phyloP scores from a whole-genome alignment of 1,284 basidiomycete genomes.

The Gomphus sp. region DNA sequence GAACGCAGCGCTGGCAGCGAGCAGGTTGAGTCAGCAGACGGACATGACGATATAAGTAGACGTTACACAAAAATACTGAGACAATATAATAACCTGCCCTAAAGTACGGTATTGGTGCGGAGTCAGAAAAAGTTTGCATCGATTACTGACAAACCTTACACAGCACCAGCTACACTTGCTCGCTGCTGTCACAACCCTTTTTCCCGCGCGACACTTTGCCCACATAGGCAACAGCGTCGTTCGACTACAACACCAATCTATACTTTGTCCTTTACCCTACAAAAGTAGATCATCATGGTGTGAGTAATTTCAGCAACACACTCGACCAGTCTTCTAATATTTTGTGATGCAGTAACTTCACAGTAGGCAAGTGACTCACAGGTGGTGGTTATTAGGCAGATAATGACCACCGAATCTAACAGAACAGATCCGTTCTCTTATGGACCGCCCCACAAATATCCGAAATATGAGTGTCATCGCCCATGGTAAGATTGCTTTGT shows the following conservation, averaged over 20 bases:
- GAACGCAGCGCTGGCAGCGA: background rate
- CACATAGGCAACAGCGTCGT: background rate
- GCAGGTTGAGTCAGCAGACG: background rate
- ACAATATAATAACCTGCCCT: background rate
- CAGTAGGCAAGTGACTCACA: slow-evolving; percentile 55
- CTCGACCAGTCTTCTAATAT: background rate
- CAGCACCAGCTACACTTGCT: background rate
- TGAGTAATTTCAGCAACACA: slow-evolving; percentile 22
- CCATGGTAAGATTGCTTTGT: slow-evolving; percentile 52
- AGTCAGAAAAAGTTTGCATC: slow-evolving; percentile 9
- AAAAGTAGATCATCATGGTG: slow-evolving; percentile 19
- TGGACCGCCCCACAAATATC: slow-evolving; percentile 90
- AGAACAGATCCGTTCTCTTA: slow-evolving; percentile 87
- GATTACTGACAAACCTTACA: slow-evolving; percentile 7
- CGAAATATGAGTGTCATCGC: slow-evolving; percentile 99
- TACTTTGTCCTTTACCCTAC: background rate
- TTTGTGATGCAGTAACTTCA: slow-evolving; percentile 61
- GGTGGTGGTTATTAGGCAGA: background rate
- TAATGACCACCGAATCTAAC: slow-evolving; percentile 15
- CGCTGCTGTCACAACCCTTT: background rate
- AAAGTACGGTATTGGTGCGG: slow-evolving; percentile 4
- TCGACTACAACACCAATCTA: background rate
- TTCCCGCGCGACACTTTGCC: background rate
- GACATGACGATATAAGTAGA: too few relatives aligned
- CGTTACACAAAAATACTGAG: too few relatives aligned